phyloP scores from a whole-genome alignment of 2,329 filamentous ascomycete genomes.

The Pseudogymnoascus sp. region DNA sequence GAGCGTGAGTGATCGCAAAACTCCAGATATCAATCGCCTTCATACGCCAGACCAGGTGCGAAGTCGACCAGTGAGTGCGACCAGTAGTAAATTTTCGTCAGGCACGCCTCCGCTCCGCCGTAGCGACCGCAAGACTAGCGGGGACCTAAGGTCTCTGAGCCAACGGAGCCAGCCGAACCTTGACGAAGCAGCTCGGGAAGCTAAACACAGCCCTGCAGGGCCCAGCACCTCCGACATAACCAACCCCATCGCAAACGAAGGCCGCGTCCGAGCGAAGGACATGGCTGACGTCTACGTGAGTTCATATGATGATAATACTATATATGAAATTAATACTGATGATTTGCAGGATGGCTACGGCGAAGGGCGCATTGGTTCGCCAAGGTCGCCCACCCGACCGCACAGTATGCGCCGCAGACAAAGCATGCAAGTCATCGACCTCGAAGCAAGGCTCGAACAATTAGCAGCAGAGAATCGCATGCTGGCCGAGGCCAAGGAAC shows the following conservation, averaged over 20 bases:
- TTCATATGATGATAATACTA: slow-evolving; percentile 26
- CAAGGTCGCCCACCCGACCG: slow-evolving; percentile 84
- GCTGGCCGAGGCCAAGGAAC: slow-evolving; percentile 62
- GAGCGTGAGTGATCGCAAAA: slow-evolving; percentile 18
- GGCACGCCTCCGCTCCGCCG: slow-evolving; percentile 63
- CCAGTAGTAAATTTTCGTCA: slow-evolving; percentile 28
- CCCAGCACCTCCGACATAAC: slow-evolving; percentile 41
- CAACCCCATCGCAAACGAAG: slow-evolving; percentile 79
- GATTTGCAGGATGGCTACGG: slow-evolving; percentile 74
- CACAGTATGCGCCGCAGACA: slow-evolving; percentile 94
- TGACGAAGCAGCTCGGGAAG: slow-evolving; percentile 26
- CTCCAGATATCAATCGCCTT: slow-evolving; percentile 27
- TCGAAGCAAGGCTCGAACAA: slow-evolving; percentile 78
- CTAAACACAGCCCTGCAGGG: slow-evolving; percentile 39
- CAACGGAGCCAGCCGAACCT: slow-evolving; percentile 40
- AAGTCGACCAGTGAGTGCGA: slow-evolving; percentile 4
- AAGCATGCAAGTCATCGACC: slow-evolving; percentile 92
- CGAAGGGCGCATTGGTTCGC: slow-evolving; percentile 76
- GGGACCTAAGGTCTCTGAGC: slow-evolving; percentile 64
- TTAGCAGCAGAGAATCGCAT: slow-evolving; percentile 75
- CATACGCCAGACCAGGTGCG: slow-evolving; percentile 24
- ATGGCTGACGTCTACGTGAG: slow-evolving; percentile 95
- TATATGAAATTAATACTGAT: slow-evolving; percentile 10
- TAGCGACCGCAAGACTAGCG: slow-evolving; percentile 57
- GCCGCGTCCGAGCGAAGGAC: slow-evolving; percentile 71